These are phyloP conservation scores for Botrytis paeoniae DNA, from an alignment of 2,329 filamentous ascomycete genomes.

Conservation along the genomic window DNA sequence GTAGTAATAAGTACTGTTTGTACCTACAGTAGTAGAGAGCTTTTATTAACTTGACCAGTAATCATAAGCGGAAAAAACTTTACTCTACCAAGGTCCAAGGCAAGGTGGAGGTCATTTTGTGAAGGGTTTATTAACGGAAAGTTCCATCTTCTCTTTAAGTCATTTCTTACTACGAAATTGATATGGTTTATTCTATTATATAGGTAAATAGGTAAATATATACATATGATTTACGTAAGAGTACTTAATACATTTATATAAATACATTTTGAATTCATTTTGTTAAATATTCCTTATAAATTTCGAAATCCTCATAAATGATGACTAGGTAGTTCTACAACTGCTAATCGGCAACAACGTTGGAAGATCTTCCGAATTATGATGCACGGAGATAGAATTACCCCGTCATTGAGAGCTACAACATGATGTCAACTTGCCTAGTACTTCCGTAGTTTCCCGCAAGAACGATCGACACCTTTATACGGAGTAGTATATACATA, in stretches of 20 bases:
- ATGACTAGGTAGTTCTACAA: background rate
- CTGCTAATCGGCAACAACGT: background rate
- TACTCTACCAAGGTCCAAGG: background rate
- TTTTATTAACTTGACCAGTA: background rate
- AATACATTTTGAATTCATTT: background rate
- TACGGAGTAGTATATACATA: background rate
- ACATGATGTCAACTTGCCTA: background rate
- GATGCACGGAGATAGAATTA: conserved; percentile 1
- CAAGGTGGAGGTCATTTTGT: background rate
- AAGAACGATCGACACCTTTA: background rate
- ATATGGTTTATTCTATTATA: too few species aligned
- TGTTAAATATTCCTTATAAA: background rate
- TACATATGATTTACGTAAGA: background rate
- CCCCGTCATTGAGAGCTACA: conserved; percentile 1
- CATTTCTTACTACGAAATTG: background rate
- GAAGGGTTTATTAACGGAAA: background rate
- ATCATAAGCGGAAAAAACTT: conserved; percentile 6
- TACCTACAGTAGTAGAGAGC: background rate
- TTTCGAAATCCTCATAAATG: background rate
- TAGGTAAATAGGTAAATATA: too few species aligned
- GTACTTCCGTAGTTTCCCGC: conserved; percentile 1
- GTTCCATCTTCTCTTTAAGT: background rate
- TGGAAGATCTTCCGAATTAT: background rate
- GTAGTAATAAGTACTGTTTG: background rate
- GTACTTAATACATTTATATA: background rate